Evolutionary conservation across 2,329 filamentous ascomycete species (phyloP).

Genomic region (Celoporthe dispersa): DNA sequence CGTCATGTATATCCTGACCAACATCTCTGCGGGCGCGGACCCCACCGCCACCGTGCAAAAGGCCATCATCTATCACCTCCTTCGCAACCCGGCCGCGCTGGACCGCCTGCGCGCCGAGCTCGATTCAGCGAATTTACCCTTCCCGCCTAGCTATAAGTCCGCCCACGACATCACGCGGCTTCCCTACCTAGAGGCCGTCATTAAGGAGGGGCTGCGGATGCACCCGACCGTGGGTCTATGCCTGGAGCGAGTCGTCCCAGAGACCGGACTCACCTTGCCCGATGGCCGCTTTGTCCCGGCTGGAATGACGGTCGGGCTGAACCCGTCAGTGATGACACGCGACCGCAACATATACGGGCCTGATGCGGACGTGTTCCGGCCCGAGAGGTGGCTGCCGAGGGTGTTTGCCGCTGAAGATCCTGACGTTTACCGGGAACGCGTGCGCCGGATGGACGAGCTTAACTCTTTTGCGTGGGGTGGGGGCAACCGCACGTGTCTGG

Average conservation of each 20-base stretch:
- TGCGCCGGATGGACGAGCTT: no score
- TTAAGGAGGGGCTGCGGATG: constrained; percentile 22
- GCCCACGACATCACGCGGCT: neutral
- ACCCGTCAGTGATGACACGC: neutral
- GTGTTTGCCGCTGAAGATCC: no score
- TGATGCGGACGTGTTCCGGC: constrained; percentile 61
- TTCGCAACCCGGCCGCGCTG: neutral
- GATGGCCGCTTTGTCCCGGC: neutral
- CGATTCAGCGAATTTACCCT: neutral
- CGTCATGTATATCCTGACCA: constrained; percentile 23
- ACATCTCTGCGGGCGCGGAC: constrained; percentile 55
- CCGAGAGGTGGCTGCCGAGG: constrained; percentile 69
- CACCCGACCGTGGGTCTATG: constrained; percentile 21
- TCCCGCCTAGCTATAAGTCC: neutral
- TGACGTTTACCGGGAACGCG: no score
- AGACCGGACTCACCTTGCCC: neutral
- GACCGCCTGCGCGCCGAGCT: neutral
- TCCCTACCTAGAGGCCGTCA: constrained; percentile 13
- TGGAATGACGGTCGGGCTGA: neutral
- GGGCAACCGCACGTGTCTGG: no score
- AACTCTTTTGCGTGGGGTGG: no score
- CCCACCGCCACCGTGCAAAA: constrained; percentile 67
- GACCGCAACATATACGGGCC: constrained; percentile 40
- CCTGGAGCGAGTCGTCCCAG: constrained; percentile 19
- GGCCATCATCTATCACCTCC: constrained; percentile 31